Base-by-base conservation (phyloP, 352 stramenopile genomes). In the Blastocystis sp. region DNA sequence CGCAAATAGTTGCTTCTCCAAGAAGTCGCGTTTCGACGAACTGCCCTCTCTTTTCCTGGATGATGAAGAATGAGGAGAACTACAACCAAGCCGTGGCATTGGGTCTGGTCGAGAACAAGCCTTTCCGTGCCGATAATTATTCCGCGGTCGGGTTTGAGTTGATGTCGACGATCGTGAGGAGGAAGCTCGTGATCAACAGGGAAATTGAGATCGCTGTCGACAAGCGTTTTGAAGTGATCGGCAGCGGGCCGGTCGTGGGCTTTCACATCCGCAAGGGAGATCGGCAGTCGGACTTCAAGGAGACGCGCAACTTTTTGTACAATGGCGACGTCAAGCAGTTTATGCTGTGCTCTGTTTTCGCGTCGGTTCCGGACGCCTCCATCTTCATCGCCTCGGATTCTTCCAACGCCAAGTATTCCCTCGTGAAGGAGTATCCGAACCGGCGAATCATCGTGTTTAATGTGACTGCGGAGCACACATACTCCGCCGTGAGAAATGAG, bases 221-320 rank as follows among this genome's bases (percentile, higher is more conserved):
- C 2, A 77, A 59, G 19, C 66, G 66, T 5, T 19, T 77, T 5
- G 28, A 34, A 34, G 28, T 34, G 23, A 9, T 19, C 40, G 14
- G 45, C 4, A 64, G 43, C 17, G 4, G 28, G 14, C 7, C 71
- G 23, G 7, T 19, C 40, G 60, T 65, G 19, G 71, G 48, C 4
- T 65, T 81, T 11, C 71, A 81, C 48, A 81, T 81, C n/a, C 71
- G 71, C 3, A 81, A 40, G n/a, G 71, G 71, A 21, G 69, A 79
- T 62, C 48, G 56, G 19, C 41, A 81, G 19, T 65, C 43, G 3
- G 71, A 64, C 45, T 81, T 81, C n/a, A 38, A 65, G 23, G 71
- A 81, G 21, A 62, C 9, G 21, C 53, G 71, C 11, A 11, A 21
- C 2, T 81, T 81, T 23, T 23, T 81, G 19, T 65, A 45, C 19